Evolutionary conservation across 306 rosid genomes (phyloP), one percentile per base, ranked within the genome.

Genomic region (Hippophae rhamnoides): DNA sequence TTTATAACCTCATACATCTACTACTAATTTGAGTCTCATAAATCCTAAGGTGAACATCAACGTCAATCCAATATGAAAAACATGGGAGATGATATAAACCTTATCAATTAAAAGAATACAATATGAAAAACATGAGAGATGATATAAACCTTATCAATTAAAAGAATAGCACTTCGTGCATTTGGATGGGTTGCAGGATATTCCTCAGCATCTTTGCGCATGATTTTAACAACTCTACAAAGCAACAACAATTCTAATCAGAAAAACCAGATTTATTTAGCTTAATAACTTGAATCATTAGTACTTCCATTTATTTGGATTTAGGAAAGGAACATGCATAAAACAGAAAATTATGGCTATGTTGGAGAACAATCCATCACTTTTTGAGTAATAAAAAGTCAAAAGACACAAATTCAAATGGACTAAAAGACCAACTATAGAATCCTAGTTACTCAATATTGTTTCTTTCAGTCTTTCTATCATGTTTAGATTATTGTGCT

Each of bases 181-280:
- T 71, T 53, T 52, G 90, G 90, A 82, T 78, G 54, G 52, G 74
- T 88, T 62, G 70, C 56, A 53, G 99, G 95, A 78, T 88, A 93
- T 58, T 85, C 68, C 66, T 68, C 77, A 12, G 96, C 87, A 80
- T 92, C 96, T 1, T 57, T 54, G 58, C 68, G 80, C 94, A 92
- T 85, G 68, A 86, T 92, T 66, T 88, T 86, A 56, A 85, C 88
- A 57, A 92, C 99, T 73, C 99, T 92, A 80, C 86, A 83, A 41
- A 76, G 70, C 18, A 57, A 69, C 57, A 68, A 23, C 58, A 63
- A 48, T 48, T 13, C 18, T 40, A 58, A 18, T 18, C 23, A 18
- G 23, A 18, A 18, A 18, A 65, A 45, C 42, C 25, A 75, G 47
- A 52, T 62, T 42, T 60, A 31, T 31, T 31, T 31, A 1, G 5